Conservation (phyloP, 805 yeast species). For the Tetrapisispora taiwanensis region DNA sequence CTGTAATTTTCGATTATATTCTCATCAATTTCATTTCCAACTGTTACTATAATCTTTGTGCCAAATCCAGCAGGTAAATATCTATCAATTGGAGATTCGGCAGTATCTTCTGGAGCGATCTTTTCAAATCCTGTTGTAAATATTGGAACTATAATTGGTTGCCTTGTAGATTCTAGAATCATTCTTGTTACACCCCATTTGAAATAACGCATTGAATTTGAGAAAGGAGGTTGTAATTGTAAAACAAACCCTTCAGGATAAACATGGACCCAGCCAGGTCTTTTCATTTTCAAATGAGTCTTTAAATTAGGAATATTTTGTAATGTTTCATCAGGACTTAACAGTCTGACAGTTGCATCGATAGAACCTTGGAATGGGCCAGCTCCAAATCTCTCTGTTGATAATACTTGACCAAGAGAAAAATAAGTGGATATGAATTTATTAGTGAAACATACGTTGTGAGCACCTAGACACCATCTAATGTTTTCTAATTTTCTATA, state of each 20-base stretch:
- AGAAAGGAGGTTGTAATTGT: constrained; percentile 68
- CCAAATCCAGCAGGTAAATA: constrained; percentile 57
- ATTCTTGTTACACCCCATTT: constrained; percentile 90
- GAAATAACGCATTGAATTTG: constrained; percentile 86
- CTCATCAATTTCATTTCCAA: constrained; percentile 67
- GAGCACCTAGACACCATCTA: constrained; percentile 94
- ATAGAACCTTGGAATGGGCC: constrained; percentile 89
- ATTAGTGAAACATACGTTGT: constrained; percentile 73
- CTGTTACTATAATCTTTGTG: constrained; percentile 52
- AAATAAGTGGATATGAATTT: constrained; percentile 48
- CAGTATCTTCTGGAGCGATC: constrained; percentile 65
- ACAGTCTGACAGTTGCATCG: constrained; percentile 73
- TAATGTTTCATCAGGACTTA: constrained; percentile 63
- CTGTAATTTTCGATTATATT: constrained; percentile 50
- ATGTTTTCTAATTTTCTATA: constrained; percentile 53
- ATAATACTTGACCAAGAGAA: constrained; percentile 78
- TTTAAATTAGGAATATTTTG: constrained; percentile 22
- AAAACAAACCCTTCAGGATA: constrained; percentile 94
- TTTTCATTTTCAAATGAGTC: constrained; percentile 40
- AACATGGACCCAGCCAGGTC: constrained; percentile 84
- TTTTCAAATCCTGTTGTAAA: constrained; percentile 80
- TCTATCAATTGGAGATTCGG: constrained; percentile 44
- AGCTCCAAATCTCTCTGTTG: constrained; percentile 78
- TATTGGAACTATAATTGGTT: constrained; percentile 83
- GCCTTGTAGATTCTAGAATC: constrained; percentile 67